phyloP scores from a whole-genome alignment of 2,329 filamentous ascomycete genomes.

The Pseudopithomyces chartarum region DNA sequence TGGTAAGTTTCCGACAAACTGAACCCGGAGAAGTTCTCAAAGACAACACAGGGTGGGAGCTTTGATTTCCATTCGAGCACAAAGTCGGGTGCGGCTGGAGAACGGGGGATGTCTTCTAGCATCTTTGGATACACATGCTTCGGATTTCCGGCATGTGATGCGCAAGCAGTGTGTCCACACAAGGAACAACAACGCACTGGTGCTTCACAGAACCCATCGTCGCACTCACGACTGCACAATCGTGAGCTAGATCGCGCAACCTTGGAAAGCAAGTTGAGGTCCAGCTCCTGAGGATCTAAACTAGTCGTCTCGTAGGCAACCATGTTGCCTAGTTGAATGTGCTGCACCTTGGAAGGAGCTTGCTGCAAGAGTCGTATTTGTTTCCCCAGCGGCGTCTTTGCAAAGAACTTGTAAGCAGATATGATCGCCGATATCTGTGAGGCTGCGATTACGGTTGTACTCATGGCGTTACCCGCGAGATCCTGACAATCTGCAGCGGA shows the following conservation, averaged over 20 bases:
- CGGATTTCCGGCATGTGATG: background rate
- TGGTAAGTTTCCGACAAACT: background rate
- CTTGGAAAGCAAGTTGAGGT: background rate
- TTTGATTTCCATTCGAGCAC: background rate
- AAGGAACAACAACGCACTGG: background rate
- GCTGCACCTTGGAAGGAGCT: constrained; percentile 10
- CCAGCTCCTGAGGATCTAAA: background rate
- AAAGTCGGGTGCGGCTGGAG: background rate
- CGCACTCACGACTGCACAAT: background rate
- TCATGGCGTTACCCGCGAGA: constrained; percentile 67
- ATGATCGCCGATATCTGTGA: constrained; percentile 65
- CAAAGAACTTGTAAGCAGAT: constrained; percentile 19
- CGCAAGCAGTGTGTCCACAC: background rate
- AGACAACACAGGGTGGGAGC: background rate
- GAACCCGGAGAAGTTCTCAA: background rate
- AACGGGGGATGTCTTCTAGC: background rate
- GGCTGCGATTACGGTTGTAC: constrained; percentile 32
- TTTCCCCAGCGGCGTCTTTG: background rate
- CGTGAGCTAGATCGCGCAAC: background rate
- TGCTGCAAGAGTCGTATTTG: too few relatives aligned
- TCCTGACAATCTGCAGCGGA: constrained; percentile 64
- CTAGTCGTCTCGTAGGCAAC: background rate
- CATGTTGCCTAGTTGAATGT: background rate
- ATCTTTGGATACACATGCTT: background rate
- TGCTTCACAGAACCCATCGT: background rate